Percentiles rank a stretch among this genome's conserved stretches.
phyloP scores from a whole-genome alignment of 805 yeast genomes.

The Blastobotrys peoriensis region DNA sequence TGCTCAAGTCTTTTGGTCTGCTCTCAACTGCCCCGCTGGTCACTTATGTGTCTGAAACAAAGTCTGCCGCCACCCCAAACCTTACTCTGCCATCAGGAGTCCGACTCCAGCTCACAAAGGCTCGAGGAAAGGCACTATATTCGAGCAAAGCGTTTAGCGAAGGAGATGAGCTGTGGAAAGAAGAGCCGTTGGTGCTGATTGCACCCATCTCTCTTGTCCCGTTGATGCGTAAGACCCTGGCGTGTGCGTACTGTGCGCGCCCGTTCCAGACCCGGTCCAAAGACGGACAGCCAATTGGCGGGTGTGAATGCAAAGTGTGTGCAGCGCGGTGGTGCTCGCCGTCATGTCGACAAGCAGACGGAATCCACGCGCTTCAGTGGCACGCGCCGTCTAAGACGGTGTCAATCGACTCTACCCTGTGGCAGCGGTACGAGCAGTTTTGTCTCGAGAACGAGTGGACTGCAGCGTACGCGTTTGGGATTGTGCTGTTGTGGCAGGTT shows the following conservation, averaged over 20 bases:
- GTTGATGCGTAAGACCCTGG: constrained; percentile 53
- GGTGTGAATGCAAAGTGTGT: constrained; percentile 54
- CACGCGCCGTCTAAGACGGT: constrained; percentile 43
- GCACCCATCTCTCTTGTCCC: constrained; percentile 64
- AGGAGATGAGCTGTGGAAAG: constrained; percentile 55
- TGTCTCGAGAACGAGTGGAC: constrained; percentile 62
- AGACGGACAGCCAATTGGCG: constrained; percentile 36
- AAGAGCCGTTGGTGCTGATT: constrained; percentile 51
- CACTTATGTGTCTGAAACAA: constrained; percentile 46
- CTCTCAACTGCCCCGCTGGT: constrained; percentile 37
- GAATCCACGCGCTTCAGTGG: constrained; percentile 49
- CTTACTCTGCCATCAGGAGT: constrained; percentile 35
- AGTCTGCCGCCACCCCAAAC: constrained; percentile 44
- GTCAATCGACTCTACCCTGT: constrained; percentile 28
- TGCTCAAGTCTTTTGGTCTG: constrained; percentile 54
- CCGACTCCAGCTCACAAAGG: constrained; percentile 43
- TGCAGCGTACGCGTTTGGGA: constrained; percentile 59
- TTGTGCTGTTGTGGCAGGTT: constrained; percentile 44
- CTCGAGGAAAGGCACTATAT: constrained; percentile 56
- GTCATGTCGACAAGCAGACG: constrained; percentile 50
- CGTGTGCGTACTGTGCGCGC: constrained; percentile 69
- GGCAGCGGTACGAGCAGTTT: constrained; percentile 52
- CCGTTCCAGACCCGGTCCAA: constrained; percentile 34
- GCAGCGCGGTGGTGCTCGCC: constrained; percentile 65
- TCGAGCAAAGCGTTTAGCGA: constrained; percentile 42